Evolutionary conservation across 73 alveolate genomes (phyloP), one percentile per base, ranked within the genome.

Genomic region (Paramecium sonneborni): DNA sequence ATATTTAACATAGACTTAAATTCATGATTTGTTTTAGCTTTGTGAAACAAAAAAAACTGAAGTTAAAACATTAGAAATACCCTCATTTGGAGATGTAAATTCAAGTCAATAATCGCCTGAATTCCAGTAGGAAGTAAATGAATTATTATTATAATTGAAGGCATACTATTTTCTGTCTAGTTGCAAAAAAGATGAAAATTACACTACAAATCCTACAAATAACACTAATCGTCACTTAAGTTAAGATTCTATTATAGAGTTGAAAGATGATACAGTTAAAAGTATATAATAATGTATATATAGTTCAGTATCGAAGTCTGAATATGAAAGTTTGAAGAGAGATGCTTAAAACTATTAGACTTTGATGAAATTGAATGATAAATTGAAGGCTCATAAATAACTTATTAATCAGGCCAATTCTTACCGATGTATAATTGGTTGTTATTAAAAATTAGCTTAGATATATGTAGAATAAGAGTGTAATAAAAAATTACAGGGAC

Each of bases 271-370:
- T 62, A 62, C 44, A 30, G 84, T 62, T 62, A 26, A 46, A 62
- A 62, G 84, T 62, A 62, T 32, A 20, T 62, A 24, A 62, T 26
- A 26, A 62, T 32, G 68, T 7, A 3, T 62, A 62, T 62, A 23
- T 62, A 62, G 84, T 62, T 62, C 84, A 62, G 84, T 62, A 62
- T 62, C 84, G 48, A 62, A 32, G 30, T 21, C 44, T 12, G 84
- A 62, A 62, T 62, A 62, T 62, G 84, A 62, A 14, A 62, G 44
- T 62, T 32, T 62, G 39, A 62, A 30, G 24, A 62, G 48, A 30
- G 84, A 62, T 62, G 84, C 84, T 62, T 62, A 26, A 32, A 62
- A 62, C 18, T 62, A 62, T 26, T 12, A 52, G 68, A 30, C 30
- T 52, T 1, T 52, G 34, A 18, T 18, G 26, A 52, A 52, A 52